phyloP scores from a whole-genome alignment of 2,329 filamentous ascomycete species.

The Ceratocystis albifundus region DNA sequence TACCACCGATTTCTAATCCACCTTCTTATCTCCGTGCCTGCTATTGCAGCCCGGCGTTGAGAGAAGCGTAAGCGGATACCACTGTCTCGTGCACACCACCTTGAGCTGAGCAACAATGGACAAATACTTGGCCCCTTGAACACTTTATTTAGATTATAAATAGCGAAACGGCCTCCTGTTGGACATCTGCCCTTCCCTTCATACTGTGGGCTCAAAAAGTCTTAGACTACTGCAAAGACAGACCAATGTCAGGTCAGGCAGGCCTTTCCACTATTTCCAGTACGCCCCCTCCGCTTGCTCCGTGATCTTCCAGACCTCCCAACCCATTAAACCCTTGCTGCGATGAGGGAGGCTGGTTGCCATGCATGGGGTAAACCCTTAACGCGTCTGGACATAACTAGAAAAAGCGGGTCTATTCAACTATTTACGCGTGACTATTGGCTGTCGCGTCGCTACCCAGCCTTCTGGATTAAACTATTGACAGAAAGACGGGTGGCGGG shows the following conservation, averaged over 20 bases:
- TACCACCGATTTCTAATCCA: not conserved
- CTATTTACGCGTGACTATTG: not conserved
- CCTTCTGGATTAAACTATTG: not conserved
- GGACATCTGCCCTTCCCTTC: not conserved
- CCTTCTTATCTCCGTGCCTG: not conserved
- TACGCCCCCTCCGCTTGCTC: no score
- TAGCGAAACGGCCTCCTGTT: not conserved
- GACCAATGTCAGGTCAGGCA: not conserved
- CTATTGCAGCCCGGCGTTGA: not conserved
- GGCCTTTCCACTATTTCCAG: not conserved
- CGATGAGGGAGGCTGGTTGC: not conserved
- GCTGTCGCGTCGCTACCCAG: not conserved
- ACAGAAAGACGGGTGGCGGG: slow-evolving; percentile 4
- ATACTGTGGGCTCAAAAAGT: not conserved
- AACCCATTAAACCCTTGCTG: not conserved
- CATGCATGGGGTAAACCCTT: not conserved
- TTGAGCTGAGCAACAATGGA: not conserved
- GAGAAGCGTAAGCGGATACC: not conserved
- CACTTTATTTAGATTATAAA: not conserved
- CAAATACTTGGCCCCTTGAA: not conserved
- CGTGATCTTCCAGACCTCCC: not conserved
- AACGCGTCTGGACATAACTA: no score
- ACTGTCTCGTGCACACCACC: not conserved
- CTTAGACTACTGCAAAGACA: not conserved
- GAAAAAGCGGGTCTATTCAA: not conserved